Conservation (phyloP, 83 land plant species). For the Diphasiastrum complanatum region DNA sequence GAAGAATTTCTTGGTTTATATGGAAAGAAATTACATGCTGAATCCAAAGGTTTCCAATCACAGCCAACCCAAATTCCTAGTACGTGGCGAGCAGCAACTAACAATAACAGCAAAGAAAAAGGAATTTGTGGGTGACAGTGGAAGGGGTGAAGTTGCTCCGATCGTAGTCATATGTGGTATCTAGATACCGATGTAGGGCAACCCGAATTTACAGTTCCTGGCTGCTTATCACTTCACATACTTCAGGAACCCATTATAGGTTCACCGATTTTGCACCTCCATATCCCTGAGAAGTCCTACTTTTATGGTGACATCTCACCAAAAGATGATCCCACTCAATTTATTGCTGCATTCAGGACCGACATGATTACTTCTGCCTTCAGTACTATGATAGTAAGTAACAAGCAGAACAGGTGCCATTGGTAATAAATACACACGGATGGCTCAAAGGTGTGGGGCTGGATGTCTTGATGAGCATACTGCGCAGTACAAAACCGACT, state of each 20-base stretch:
- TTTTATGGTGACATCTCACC: conserved; percentile 87
- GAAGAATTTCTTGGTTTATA: too few species aligned
- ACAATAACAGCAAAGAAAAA: too few species aligned
- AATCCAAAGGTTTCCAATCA: too few species aligned
- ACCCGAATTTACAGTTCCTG: conserved; percentile 82
- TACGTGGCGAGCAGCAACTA: too few species aligned
- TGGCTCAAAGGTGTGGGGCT: conserved; percentile 95
- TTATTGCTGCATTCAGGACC: conserved; percentile 35
- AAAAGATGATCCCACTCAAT: conserved; percentile 61
- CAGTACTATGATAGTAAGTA: conserved; percentile 18
- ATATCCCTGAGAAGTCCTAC: conserved; percentile 39
- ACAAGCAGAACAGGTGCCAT: conserved; percentile 36
- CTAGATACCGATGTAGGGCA: conserved; percentile 97
- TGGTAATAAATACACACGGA: conserved; percentile 85
- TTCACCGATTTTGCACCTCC: conserved; percentile 3
- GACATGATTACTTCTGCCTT: conserved; percentile 55
- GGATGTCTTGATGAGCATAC: conserved; percentile 62
- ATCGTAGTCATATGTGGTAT: conserved; percentile 58
- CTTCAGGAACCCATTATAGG: conserved; percentile 58
- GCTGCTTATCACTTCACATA: conserved; percentile 68
- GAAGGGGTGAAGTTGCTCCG: conserved; percentile 42
- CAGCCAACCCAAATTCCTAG: too few species aligned
- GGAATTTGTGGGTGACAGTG: too few species aligned
- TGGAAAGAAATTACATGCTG: too few species aligned
- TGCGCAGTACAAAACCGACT: conserved; percentile 51